Evolutionary conservation across 1,284 basidiomycete species (phyloP), one percentile per base, ranked within the genome.

Genomic region (Apiotrichum domesticum): DNA sequence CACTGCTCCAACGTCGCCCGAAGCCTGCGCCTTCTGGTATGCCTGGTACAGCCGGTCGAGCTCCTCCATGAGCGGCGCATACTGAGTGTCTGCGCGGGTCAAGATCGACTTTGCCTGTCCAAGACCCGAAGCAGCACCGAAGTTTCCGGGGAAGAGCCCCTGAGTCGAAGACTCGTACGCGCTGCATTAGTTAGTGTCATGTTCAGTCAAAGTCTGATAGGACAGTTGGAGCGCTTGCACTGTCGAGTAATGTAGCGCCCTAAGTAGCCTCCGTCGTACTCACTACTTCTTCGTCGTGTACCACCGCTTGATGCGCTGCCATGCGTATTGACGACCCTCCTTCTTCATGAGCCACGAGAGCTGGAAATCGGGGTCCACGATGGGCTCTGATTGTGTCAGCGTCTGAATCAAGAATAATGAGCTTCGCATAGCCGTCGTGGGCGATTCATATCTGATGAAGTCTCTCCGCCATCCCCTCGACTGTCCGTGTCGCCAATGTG

Each of bases 361-460:
- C 34, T 39, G 15, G 41, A 52, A 35, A n/a, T 33, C 37, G 9
- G 57, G 58, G 35, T 59, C 58, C 35, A 56, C 52, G 6, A 51
- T 37, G 35, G 58, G 52, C 35, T 59, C 58, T 59, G 55, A 7
- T 39, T 39, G 37, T 21, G 21, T 39, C 21, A 21, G 21, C 21
- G 21, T 21, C 21, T 21, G 21, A 21, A 21, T 21, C 21, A 21
- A 21, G 21, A 21, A 21, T 21, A 21, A 21, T 21, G 21, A 21
- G 21, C 21, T 21, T 21, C 21, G 21, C 21, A 21, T 21, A 21
- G 21, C 21, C 21, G 21, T 21, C 21, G 21, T 21, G 21, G 21
- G 21, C 21, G 21, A 21, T 21, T 21, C 21, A 21, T 21, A 21
- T 21, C 21, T 21, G 21, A 21, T 21, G 21, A 21, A 21, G 21